A percentile compares a stretch with the other conserved stretches of the same genome.
Conservation (phyloP, 129 eudicot species). For the Lonicera japonica region DNA sequence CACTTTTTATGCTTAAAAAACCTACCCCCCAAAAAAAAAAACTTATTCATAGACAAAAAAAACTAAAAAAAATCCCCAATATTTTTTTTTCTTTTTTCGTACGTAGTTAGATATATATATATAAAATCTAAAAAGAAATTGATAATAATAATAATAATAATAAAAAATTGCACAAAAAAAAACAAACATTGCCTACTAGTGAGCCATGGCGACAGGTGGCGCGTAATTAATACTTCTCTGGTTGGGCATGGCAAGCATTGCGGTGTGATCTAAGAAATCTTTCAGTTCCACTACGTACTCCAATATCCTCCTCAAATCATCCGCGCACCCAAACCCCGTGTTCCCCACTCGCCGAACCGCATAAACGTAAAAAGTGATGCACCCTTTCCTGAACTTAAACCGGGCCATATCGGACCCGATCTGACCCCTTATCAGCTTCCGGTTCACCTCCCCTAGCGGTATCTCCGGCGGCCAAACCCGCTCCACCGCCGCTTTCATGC, state of each 20-base stretch:
- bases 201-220: slow-evolving; percentile 68
- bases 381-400: slow-evolving; percentile 90
- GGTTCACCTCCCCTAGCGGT: slow-evolving; percentile 80
- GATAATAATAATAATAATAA: not conserved
- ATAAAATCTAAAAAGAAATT: not conserved
- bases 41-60: not conserved
- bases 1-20: not conserved
- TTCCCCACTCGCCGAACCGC: slow-evolving; percentile 62
- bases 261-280: slow-evolving; percentile 95
- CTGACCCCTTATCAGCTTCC: slow-evolving; percentile 55
- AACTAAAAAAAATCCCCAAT: slow-evolving; percentile 12
- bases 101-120: not conserved
- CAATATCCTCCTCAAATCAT: slow-evolving; percentile 62
- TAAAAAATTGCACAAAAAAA: not conserved
- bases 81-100: slow-evolving; percentile 9
- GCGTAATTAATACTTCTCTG: slow-evolving; percentile 64
- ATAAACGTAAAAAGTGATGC: slow-evolving; percentile 86
- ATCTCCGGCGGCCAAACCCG: slow-evolving; percentile 73
- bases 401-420: slow-evolving; percentile 77
- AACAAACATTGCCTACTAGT: slow-evolving; percentile 49
- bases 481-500: slow-evolving; percentile 48
- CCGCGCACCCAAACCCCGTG: slow-evolving; percentile 59
- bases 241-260: slow-evolving; percentile 93
- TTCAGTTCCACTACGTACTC: slow-evolving; percentile 71
- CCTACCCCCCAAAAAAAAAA: not conserved